Base-by-base conservation (phyloP, 2,329 filamentous ascomycete genomes). In the Aspergillus carbonarius region DNA sequence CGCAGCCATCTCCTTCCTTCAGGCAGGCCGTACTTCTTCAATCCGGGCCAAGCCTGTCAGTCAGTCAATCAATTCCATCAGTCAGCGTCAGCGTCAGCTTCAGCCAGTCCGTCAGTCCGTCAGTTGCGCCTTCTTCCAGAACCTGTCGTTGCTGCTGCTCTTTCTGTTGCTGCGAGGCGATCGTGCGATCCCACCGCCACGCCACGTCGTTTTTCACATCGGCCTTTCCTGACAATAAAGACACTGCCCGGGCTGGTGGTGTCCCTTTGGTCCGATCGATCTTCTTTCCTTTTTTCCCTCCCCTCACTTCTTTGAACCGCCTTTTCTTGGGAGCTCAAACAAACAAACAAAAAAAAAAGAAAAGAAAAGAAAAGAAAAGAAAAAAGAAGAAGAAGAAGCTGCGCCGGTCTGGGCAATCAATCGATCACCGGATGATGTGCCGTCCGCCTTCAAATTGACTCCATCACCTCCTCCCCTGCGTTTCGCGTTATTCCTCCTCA, bases 141-240 rank as follows among this genome's bases (percentile, higher is more conserved):
- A 30, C 56, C 61, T 61, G 57, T 53, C 57, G 53, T 25, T 30
- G 25, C 44, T 30, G 20, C n/a, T n/a, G n/a, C n/a, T n/a, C n/a
- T 23, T 23, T 23, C 13, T 25, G 61, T 60, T 59, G 54, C 46
- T 61, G 40, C 46, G 49, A 46, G 34, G 48, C 59, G 44, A 51
- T 54, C 48, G 34, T 47, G 30, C 35, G 51, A 46, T 65, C 56
- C 55, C 61, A 62, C 62, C 61, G 62, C 62, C 60, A 60, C 62
- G 60, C 60, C 62, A 59, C 57, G 47, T 60, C 60, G 61, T 42
- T 49, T 37, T 32, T 32, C 44, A 56, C 37, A 54, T 30, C 18
- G 27, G 25, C 12, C 37, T 17, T 32, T 23, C 37, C 20, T 18
- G 25, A 42, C 25, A 40, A 40, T 25, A 60, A 49, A 48, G 42